These are phyloP conservation scores for Daedaleopsis sinensis DNA, from an alignment of 768 basidiomycete genomes.

Conservation along the genomic window DNA sequence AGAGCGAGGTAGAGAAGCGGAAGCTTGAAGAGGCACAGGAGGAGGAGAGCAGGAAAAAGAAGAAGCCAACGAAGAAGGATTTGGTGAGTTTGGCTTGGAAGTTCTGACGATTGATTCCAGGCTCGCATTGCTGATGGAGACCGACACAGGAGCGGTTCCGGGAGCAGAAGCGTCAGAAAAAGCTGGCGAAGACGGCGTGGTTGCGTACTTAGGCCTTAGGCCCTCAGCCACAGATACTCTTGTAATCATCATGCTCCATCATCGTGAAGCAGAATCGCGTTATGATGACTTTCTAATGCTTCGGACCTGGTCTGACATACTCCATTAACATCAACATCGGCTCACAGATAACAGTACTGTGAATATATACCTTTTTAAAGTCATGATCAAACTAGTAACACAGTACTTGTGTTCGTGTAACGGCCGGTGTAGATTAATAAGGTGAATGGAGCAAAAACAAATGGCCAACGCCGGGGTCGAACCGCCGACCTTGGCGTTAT, in stretches of 20 bases:
- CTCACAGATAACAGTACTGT: no score
- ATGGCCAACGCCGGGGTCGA: conserved; percentile 29
- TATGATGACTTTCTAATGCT: not conserved
- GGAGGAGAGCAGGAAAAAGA: conserved; percentile 70
- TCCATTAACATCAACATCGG: no score
- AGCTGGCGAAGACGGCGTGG: conserved; percentile 89
- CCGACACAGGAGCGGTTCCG: conserved; percentile 72
- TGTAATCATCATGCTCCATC: not conserved
- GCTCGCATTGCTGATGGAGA: conserved; percentile 14
- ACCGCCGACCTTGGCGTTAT: conserved; percentile 42
- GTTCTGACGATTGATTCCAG: conserved; percentile 1
- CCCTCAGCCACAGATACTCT: not conserved
- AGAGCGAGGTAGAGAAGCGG: conserved; percentile 61
- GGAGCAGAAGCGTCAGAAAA: conserved; percentile 80
- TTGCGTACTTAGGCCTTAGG: conserved; percentile 75
- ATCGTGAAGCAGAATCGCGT: not conserved
- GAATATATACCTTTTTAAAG: no score
- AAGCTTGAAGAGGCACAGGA: conserved; percentile 46
- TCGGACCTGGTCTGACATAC: no score
- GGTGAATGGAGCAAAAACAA: not conserved
- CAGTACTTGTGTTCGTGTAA: no score
- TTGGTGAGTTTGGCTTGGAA: conserved; percentile 52
- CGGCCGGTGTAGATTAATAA: no score
- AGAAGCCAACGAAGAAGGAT: conserved; percentile 81
- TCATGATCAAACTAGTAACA: no score